Percentiles rank a stretch among this genome's conserved stretches.
Conservation (phyloP, 306 rosid genomes). For the Medicago lupulina region DNA sequence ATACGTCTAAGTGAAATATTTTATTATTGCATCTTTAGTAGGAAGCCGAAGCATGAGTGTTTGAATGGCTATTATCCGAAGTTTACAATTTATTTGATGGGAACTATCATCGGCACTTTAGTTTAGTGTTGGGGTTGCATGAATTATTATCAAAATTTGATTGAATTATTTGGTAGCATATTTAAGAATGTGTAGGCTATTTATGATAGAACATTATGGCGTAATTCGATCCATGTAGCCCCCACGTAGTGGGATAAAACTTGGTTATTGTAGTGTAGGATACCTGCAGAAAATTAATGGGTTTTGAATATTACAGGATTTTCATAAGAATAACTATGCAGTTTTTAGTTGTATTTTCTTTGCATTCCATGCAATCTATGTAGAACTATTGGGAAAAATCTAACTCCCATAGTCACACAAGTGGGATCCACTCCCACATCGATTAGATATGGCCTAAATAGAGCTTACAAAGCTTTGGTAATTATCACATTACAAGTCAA, state of each 20-base stretch:
- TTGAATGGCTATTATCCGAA: not conserved
- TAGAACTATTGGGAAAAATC: not conserved
- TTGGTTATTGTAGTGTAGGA: too few relatives aligned
- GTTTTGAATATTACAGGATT: conserved; percentile 20
- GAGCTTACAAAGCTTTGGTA: not conserved
- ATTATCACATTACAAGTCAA: not conserved
- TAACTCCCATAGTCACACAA: not conserved
- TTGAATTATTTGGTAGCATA: conserved; percentile 11
- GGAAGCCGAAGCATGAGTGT: conserved; percentile 19
- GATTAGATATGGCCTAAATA: not conserved
- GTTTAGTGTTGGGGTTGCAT: not conserved
- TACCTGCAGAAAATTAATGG: conserved; percentile 17
- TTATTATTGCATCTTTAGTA: conserved; percentile 3
- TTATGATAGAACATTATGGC: too few relatives aligned
- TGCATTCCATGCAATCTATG: conserved; percentile 15
- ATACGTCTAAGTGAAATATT: not conserved
- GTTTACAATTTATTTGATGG: conserved; percentile 27
- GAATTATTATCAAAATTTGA: not conserved
- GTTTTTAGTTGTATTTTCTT: conserved; percentile 24
- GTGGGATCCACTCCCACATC: not conserved
- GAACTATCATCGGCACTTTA: conserved; percentile 5
- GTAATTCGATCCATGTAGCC: too few relatives aligned
- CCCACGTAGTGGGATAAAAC: too few relatives aligned
- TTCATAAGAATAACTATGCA: not conserved
- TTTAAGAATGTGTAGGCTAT: conserved; percentile 15